phyloP scores from a whole-genome alignment of 257 asterid species.

The Lavandula angustifolia region DNA sequence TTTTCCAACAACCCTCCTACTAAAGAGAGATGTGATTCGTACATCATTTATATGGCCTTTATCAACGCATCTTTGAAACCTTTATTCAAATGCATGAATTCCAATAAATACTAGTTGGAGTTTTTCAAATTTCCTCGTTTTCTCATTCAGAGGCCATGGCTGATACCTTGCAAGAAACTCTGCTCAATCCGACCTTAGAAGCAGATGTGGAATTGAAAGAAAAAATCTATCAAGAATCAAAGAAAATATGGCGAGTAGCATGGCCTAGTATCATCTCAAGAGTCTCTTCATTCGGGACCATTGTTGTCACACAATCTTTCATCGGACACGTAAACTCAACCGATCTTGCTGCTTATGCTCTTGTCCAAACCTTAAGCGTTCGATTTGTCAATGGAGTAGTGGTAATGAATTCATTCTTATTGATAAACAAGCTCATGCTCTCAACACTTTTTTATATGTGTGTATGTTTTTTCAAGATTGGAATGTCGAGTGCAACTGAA shows the following conservation, averaged over 20 bases:
- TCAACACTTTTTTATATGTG: background rate
- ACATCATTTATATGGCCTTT: too few relatives aligned
- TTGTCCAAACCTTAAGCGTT: conserved; percentile 63
- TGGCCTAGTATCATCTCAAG: conserved; percentile 61
- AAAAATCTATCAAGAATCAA: conserved; percentile 48
- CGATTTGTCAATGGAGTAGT: conserved; percentile 64
- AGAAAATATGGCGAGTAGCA: conserved; percentile 70
- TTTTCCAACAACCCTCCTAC: too few relatives aligned
- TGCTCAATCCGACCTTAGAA: conserved; percentile 35
- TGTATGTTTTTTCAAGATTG: conserved; percentile 32
- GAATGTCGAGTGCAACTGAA: conserved; percentile 58
- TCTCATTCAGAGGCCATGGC: conserved; percentile 39
- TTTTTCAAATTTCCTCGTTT: background rate
- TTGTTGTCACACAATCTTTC: conserved; percentile 63
- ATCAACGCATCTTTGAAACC: too few relatives aligned
- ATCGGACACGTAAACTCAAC: conserved; percentile 51
- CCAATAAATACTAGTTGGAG: too few relatives aligned
- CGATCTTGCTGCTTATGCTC: conserved; percentile 72
- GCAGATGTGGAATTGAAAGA: conserved; percentile 37
- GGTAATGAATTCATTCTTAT: conserved; percentile 31
- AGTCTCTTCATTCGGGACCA: conserved; percentile 56
- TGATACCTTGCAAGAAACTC: conserved; percentile 35
- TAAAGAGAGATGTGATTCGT: too few relatives aligned
- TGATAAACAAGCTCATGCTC: too few relatives aligned
- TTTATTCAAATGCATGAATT: too few relatives aligned